Base-by-base conservation (phyloP, 2,329 filamentous ascomycete species). In the Sarocladium kiliense region DNA sequence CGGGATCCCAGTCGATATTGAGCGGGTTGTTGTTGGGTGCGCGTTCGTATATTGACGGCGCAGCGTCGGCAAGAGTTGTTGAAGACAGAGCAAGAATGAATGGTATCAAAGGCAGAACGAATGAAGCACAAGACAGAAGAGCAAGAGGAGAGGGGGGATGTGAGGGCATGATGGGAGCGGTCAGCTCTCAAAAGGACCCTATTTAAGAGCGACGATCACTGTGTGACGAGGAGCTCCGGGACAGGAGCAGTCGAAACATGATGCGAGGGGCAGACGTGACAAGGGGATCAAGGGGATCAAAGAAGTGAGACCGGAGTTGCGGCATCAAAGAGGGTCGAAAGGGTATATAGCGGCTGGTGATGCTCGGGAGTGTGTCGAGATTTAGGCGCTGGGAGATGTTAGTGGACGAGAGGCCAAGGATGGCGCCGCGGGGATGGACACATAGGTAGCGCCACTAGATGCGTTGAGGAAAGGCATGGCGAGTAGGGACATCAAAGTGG, bases 291-390 rank as follows among this genome's bases (percentile, higher is more conserved):
- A 51, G 47, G 41, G 30, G 16, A 51, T 51, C 47, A 51, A 51
- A 51, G 47, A 51, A 51, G 27, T 51, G 47, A 51, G 47, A 51
- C 47, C 47, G 47, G 47, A 51, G 47, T 16, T 51, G 47, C 47
- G 47, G 47, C 47, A 51, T 34, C 47, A 19, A 66, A 66, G 68
- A 65, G 63, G 67, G 57, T 66, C 65, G 66, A 72, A 72, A 71
- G 71, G 73, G 78, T 81, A 81, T 80, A 80, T 81, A 80, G 77
- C 77, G 77, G 75, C 72, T 78, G 74, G 69, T 79, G 76, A 79
- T 69, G 71, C 69, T 69, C 66, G 66, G 64, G 64, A 67, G 65
- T 74, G 74, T 70, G 65, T 72, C 69, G 66, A 68, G 65, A 66
- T 70, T 70, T 56, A 54, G 72, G 70, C 68, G 68, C 72, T 69